Conservation (phyloP, 352 stramenopile species). For the Phytophthora macrochlamydospora region DNA sequence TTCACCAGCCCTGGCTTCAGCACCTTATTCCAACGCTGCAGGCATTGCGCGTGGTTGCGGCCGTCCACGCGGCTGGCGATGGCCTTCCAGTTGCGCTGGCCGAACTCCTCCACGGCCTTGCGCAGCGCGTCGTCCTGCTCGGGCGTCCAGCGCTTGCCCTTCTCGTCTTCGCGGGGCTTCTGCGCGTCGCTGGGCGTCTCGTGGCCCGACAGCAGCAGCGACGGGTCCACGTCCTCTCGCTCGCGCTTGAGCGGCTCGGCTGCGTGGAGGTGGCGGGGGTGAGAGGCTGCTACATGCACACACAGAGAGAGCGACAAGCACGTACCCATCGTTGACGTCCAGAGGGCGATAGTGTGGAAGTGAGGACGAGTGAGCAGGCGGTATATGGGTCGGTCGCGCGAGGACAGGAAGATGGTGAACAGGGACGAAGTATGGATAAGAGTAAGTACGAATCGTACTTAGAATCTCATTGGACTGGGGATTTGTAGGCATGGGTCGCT, state of each 20-base stretch:
- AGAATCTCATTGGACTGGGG: too few species aligned
- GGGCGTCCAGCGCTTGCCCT: conserved; percentile 71
- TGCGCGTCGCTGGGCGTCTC: conserved; percentile 58
- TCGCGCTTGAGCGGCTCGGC: conserved; percentile 40
- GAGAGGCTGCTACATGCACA: not conserved
- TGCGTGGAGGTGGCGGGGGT: conserved; percentile 13
- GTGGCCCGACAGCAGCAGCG: conserved; percentile 53
- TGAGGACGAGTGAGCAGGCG: too few species aligned
- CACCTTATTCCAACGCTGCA: conserved; percentile 88
- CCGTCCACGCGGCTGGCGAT: conserved; percentile 67
- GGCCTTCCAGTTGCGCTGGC: conserved; percentile 86
- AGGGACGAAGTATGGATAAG: too few species aligned
- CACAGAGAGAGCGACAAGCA: too few species aligned
- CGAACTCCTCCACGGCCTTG: conserved; percentile 73
- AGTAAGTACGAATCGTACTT: too few species aligned
- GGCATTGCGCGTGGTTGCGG: conserved; percentile 75
- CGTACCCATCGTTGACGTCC: too few species aligned
- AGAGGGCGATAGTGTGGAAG: too few species aligned
- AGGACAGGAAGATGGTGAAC: too few species aligned
- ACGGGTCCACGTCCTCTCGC: conserved; percentile 37
- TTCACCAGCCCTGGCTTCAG: conserved; percentile 92
- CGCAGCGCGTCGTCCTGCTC: conserved; percentile 81
- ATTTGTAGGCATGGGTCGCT: too few species aligned
- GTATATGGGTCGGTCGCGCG: too few species aligned
- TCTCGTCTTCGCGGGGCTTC: conserved; percentile 56